phyloP scores from a whole-genome alignment of 1,139 yeast genomes.

The Yamadazyma trypodendri region DNA sequence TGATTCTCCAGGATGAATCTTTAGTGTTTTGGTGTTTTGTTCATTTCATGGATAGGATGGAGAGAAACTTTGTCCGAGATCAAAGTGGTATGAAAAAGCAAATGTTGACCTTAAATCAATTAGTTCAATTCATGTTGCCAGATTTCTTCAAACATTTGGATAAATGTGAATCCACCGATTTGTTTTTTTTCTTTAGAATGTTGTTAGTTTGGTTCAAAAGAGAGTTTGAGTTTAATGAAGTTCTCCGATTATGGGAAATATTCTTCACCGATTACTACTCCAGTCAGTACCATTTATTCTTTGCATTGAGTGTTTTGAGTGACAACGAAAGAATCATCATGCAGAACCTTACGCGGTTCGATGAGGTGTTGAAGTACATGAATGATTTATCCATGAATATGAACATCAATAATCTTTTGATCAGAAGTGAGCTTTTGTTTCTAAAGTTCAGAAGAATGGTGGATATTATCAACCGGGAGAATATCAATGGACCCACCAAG shows the following conservation, averaged over 20 bases:
- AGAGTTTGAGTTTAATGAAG: conserved; percentile 81
- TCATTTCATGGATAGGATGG: conserved; percentile 92
- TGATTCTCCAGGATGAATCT: conserved; percentile 72
- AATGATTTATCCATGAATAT: conserved; percentile 81
- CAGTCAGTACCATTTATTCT: conserved; percentile 82
- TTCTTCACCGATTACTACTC: conserved; percentile 85
- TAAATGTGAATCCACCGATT: conserved; percentile 82
- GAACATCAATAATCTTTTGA: conserved; percentile 70
- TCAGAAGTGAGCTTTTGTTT: conserved; percentile 79
- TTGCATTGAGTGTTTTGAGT: conserved; percentile 84
- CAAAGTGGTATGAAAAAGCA: conserved; percentile 92
- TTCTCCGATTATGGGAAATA: conserved; percentile 82
- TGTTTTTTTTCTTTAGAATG: conserved; percentile 95
- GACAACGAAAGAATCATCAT: conserved; percentile 80
- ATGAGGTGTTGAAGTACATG: conserved; percentile 88
- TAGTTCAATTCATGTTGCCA: conserved; percentile 88
- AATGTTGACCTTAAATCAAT: conserved; percentile 75
- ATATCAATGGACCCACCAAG: conserved; percentile 20
- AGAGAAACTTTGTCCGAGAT: conserved; percentile 85
- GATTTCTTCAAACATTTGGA: conserved; percentile 77
- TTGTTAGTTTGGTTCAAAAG: conserved; percentile 92
- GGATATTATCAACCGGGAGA: conserved; percentile 68
- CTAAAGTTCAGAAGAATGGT: conserved; percentile 77
- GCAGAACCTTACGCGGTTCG: conserved; percentile 73
- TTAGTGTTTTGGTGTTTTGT: conserved; percentile 87